Conservation (phyloP, 2,329 filamentous ascomycete species). For the Pseudogymnoascus sp. region DNA sequence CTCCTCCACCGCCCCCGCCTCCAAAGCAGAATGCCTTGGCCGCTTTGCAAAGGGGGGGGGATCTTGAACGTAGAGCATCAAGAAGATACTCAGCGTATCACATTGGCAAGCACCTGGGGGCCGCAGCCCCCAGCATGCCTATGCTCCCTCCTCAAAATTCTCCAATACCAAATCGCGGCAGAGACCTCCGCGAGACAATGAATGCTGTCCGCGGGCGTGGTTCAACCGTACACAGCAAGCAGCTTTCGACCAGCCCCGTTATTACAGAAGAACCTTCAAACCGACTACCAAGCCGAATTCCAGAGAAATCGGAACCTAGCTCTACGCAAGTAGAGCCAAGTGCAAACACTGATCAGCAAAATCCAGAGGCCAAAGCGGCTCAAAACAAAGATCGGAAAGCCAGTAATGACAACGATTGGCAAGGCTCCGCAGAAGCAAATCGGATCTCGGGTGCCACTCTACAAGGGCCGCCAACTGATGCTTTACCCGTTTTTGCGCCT, state of each 20-base stretch:
- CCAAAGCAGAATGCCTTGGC: slow-evolving; percentile 82
- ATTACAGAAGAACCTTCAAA: slow-evolving; percentile 53
- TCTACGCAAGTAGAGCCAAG: slow-evolving; percentile 28
- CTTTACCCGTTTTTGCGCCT: slow-evolving; percentile 30
- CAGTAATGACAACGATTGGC: background rate
- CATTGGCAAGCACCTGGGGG: slow-evolving; percentile 86
- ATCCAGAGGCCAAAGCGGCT: slow-evolving; percentile 41
- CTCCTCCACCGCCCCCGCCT: slow-evolving; percentile 63
- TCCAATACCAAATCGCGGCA: slow-evolving; percentile 75
- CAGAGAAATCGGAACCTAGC: slow-evolving; percentile 38
- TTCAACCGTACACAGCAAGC: slow-evolving; percentile 42
- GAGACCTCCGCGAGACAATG: slow-evolving; percentile 78
- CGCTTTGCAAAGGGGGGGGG: slow-evolving; percentile 82
- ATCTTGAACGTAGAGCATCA: slow-evolving; percentile 85
- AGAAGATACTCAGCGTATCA: slow-evolving; percentile 93
- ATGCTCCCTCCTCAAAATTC: slow-evolving; percentile 77
- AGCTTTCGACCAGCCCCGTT: slow-evolving; percentile 32
- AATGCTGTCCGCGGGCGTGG: slow-evolving; percentile 57
- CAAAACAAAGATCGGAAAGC: slow-evolving; percentile 40
- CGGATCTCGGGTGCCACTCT: slow-evolving; percentile 45
- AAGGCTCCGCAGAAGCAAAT: background rate
- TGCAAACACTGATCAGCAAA: slow-evolving; percentile 28
- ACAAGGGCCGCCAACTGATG: slow-evolving; percentile 47
- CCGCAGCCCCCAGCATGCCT: slow-evolving; percentile 69
- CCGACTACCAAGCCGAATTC: slow-evolving; percentile 50